A percentile compares a stretch with the other conserved stretches of the same genome.
These are phyloP conservation scores for Scutellaria galericulata DNA, from an alignment of 257 asterid species.

Conservation along the genomic window DNA sequence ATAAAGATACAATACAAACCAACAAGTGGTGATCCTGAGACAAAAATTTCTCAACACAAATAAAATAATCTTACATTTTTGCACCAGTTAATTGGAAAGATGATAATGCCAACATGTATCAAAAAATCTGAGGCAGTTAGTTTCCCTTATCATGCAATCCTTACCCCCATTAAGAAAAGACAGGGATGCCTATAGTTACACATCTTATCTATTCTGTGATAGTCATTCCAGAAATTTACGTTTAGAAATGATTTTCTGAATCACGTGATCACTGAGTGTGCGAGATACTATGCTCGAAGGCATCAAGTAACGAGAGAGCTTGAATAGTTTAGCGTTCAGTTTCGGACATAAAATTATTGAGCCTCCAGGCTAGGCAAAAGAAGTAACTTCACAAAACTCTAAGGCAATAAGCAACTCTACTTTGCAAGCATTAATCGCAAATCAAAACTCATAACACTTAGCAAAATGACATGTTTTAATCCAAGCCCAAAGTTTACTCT, in stretches of 20 bases:
- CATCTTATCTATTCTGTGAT: background rate
- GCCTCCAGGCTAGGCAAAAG: background rate
- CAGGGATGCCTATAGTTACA: background rate
- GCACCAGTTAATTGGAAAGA: background rate
- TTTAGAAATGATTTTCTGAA: background rate
- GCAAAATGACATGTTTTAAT: background rate
- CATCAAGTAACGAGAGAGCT: conserved; percentile 7
- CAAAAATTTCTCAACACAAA: background rate
- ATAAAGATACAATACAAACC: background rate
- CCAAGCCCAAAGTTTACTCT: background rate
- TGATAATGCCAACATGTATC: background rate
- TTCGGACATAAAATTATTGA: conserved; percentile 5
- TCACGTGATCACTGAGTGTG: background rate
- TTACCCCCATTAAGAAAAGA: background rate
- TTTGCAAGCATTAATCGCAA: background rate
- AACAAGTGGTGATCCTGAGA: background rate
- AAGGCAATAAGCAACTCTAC: conserved; percentile 2
- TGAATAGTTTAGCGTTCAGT: conserved; percentile 8
- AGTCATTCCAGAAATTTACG: conserved; percentile 18
- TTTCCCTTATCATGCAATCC: background rate
- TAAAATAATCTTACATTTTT: background rate
- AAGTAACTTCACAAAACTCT: background rate
- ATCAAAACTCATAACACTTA: background rate
- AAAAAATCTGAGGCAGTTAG: background rate
- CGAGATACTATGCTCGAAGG: background rate